Base-by-base conservation (phyloP, 2,329 filamentous ascomycete species). In the Aspergillus brasiliensis region DNA sequence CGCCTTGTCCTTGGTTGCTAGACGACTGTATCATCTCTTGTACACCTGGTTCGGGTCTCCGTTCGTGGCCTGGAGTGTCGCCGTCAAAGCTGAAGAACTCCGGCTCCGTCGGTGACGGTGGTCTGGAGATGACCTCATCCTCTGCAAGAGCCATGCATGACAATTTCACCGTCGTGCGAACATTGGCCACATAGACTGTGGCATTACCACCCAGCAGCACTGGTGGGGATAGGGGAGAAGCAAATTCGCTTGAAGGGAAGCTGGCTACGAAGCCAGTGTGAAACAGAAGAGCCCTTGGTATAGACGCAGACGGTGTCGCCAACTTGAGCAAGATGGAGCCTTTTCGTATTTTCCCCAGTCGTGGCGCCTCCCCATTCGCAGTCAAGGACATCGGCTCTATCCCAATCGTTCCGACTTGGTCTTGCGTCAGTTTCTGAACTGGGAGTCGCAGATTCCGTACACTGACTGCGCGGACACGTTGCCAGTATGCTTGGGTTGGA, bases 341-440 rank as follows among this genome's bases (percentile, higher is more conserved):
- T 75, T 96, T 94, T 25, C 85, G 79, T 13, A 86, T 79, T 27
- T 81, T 71, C 15, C 74, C 72, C n/a, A 78, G 64, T 21, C 66
- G 69, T 11, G 69, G 67, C 13, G 63, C 46, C 38, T 64, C 62
- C 7, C 68, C 66, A 31, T 69, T 64, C 2, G 69, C 64, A 3
- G 62, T 51, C 19, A 62, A 58, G 5, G 61, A 56, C 17, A 75
- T 62, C 8, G 70, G 68, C 57, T 89, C 83, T 53, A 98, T 81
- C 0, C 93, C 94, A 56, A 99, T 84, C 0, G 93, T 97, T 0
- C 94, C 95, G 5, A 94, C 92, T 76, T 99, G 94, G 8, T 91
- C 92, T 15, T 88, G 83, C 53, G 88, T 83, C 7, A 98, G 82
- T 0, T 84, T 86, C 49, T 87, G 86, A 0, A 97, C 92, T 0